Base-by-base conservation (phyloP, 805 yeast species). In the Pichia membranifaciens region DNA sequence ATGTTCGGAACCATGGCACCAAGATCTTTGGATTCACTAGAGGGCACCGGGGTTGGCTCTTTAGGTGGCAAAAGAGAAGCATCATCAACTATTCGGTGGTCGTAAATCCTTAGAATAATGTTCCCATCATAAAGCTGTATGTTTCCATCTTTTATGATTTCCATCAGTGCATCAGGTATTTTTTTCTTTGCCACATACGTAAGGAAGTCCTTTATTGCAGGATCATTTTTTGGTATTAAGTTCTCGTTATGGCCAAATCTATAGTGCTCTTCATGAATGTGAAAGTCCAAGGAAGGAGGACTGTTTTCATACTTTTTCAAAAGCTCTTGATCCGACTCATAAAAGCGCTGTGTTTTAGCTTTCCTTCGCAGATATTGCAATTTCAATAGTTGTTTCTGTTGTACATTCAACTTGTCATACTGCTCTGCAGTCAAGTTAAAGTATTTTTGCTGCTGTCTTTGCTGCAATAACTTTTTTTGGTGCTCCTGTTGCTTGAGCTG, bases 201-300 rank as follows among this genome's bases (percentile, higher is more conserved):
- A 51, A 91, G 68, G 57, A 93, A 93, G 52, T 82, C 86, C 61
- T 82, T 84, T 43, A 87, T 78, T 60, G 86, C 76, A 15, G 87
- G 84, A 51, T 87, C 85, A 57, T 76, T 76, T 59, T 84, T 84
- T 6, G 96, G 89, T 36, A 93, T 84, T 42, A 86, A 76, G 7
- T 95, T 88, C 56, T 90, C 97, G 59, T 74, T 91, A 54, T 86
- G 87, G 52, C 95, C 95, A 69, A 91, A 90, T 51, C 95, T 77
- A 64, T 82, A 91, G 66, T 90, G 96, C 48, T 87, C 88, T 57
- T 88, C 93, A 65, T 87, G 90, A 21, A 91, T 88, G 59, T 91
- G 97, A 58, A 91, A 82, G 54, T 82, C 95, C 50, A 91, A 67
- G 35, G 95, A 85, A 7, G 96, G 84, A 9, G 91, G 85, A 51